These are phyloP conservation scores for Chenopodium album DNA, from an alignment of 148 eudicot species.

Conservation along the genomic window DNA sequence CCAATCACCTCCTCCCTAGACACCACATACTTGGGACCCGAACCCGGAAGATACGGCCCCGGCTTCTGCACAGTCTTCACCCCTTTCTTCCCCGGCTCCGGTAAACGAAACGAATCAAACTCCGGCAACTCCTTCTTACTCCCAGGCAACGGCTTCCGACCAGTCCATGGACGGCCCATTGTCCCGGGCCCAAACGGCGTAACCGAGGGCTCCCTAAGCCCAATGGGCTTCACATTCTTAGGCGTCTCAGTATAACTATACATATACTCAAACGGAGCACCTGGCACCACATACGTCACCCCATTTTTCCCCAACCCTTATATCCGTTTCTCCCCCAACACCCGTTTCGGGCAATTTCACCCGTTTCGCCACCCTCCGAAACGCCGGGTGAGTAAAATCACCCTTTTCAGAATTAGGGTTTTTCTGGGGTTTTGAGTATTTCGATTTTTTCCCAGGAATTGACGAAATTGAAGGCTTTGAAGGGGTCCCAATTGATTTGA, in stretches of 20 bases:
- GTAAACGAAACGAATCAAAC: conserved; percentile 78
- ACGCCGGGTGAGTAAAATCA: conserved; percentile 41
- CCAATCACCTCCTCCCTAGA: conserved; percentile 85
- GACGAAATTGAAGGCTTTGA: conserved; percentile 70
- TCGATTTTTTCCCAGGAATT: conserved; percentile 62
- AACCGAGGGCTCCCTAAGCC: conserved; percentile 71
- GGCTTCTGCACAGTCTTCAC: conserved; percentile 96
- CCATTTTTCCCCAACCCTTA: conserved; percentile 60
- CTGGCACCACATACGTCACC: conserved; percentile 58
- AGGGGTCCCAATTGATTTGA: conserved; percentile 65
- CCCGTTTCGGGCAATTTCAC: conserved; percentile 29
- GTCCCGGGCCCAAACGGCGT: conserved; percentile 83
- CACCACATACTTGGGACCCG: conserved; percentile 77
- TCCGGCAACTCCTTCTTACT: conserved; percentile 70
- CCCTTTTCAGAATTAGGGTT: conserved; percentile 19
- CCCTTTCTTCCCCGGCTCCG: conserved; percentile 73
- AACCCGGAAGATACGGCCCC: conserved; percentile 80
- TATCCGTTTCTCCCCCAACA: conserved; percentile 15
- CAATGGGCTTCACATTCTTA: conserved; percentile 60
- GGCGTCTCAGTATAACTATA: conserved; percentile 95
- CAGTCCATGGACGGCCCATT: conserved; percentile 86
- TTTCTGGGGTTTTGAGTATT: conserved; percentile 49
- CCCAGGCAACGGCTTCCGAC: conserved; percentile 72
- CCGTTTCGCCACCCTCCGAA: conserved; percentile 34
- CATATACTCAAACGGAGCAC: conserved; percentile 86